phyloP scores from a whole-genome alignment of 2,329 filamentous ascomycete species.

The Arthroderma sp. region DNA sequence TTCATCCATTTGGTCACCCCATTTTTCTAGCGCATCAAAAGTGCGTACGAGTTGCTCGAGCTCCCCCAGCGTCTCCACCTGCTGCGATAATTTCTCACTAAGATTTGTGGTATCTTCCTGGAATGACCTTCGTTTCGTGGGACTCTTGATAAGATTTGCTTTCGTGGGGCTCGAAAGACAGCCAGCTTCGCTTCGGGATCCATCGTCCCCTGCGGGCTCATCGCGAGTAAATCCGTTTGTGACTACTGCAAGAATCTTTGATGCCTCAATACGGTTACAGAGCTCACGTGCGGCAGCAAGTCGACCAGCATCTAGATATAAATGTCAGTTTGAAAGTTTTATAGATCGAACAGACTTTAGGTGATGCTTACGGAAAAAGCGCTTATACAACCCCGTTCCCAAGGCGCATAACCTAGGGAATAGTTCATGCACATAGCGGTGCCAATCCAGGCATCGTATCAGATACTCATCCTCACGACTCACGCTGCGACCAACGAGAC shows the following conservation, averaged over 20 bases:
- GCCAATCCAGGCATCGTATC: constrained; percentile 75
- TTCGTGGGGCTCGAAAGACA: constrained; percentile 23
- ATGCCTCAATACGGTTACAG: constrained; percentile 37
- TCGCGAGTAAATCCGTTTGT: constrained; percentile 26
- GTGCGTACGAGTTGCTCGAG: constrained; percentile 54
- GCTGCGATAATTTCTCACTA: constrained; percentile 17
- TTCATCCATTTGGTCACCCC: constrained; percentile 43
- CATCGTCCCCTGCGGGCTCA: constrained; percentile 14
- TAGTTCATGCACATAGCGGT: constrained; percentile 57
- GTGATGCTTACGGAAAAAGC: constrained; percentile 62
- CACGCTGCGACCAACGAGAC: constrained; percentile 54
- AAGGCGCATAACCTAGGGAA: constrained; percentile 58
- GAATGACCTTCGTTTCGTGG: constrained; percentile 1
- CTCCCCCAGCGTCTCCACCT: constrained; percentile 45
- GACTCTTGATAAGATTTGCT: constrained; percentile 13
- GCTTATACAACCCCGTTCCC: constrained; percentile 63
- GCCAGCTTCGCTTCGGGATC: constrained; percentile 13
- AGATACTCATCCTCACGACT: constrained; percentile 55
- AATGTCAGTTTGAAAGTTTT: constrained; percentile 9
- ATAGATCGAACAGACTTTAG: neutral
- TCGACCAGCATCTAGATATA: constrained; percentile 21
- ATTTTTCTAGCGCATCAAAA: constrained; percentile 55
- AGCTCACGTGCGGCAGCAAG: constrained; percentile 45
- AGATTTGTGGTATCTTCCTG: too few species aligned
- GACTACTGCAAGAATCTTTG: constrained; percentile 31